These are phyloP conservation scores for Dothiorella sarmentorum DNA, from an alignment of 2,329 filamentous ascomycete genomes.

Conservation along the genomic window DNA sequence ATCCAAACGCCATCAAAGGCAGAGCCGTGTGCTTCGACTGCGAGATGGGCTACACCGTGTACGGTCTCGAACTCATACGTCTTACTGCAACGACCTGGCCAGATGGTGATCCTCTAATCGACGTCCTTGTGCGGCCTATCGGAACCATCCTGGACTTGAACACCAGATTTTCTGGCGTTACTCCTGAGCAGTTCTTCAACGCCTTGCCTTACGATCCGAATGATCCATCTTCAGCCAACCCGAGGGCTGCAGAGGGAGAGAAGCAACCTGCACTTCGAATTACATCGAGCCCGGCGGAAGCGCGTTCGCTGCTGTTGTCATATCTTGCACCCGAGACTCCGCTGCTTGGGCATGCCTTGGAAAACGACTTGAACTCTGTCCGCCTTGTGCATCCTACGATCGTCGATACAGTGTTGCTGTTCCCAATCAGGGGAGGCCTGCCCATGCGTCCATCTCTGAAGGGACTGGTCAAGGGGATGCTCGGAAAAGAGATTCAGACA, in stretches of 20 bases:
- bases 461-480: slow-evolving; percentile 63
- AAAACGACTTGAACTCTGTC: slow-evolving; percentile 87
- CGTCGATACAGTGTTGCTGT: slow-evolving; percentile 82
- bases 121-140: slow-evolving; percentile 78
- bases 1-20: slow-evolving; percentile 40
- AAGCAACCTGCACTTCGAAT: slow-evolving; percentile 56
- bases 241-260: slow-evolving; percentile 22
- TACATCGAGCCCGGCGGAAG: slow-evolving; percentile 69
- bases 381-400: slow-evolving; percentile 81
- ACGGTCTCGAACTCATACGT: slow-evolving; percentile 84
- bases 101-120: slow-evolving; percentile 67
- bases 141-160: slow-evolving; percentile 89
- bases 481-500: slow-evolving; percentile 76
- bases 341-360: slow-evolving; percentile 86
- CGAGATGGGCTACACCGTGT: slow-evolving; percentile 93
- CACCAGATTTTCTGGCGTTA: slow-evolving; percentile 85
- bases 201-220: slow-evolving; percentile 45
- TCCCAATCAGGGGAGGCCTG: slow-evolving; percentile 71
- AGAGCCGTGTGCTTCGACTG: slow-evolving; percentile 86
- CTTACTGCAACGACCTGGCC: slow-evolving; percentile 90
- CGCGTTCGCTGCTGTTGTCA: slow-evolving; percentile 73
- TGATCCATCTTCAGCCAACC: neutral
- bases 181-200: slow-evolving; percentile 68
- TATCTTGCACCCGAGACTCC: slow-evolving; percentile 74
- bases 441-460: slow-evolving; percentile 78